These are phyloP conservation scores for Soucietia sequanensis DNA, from an alignment of 805 yeast genomes.

Conservation along the genomic window DNA sequence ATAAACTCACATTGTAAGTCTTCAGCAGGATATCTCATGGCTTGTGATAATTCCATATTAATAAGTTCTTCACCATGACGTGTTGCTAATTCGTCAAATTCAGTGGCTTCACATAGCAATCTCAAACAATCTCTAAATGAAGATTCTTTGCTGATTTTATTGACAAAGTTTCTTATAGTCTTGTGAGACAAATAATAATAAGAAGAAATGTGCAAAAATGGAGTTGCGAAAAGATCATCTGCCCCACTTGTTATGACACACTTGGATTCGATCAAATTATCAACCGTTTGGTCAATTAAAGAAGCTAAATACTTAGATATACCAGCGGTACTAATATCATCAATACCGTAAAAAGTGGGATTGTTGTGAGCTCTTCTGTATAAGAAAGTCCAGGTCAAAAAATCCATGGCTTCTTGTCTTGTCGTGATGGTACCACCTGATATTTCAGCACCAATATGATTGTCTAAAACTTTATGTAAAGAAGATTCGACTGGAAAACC, in stretches of 20 bases:
- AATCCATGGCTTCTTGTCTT: constrained; percentile 70
- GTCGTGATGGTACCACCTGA: constrained; percentile 64
- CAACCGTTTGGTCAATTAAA: constrained; percentile 67
- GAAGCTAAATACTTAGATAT: constrained; percentile 56
- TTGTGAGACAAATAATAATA: constrained; percentile 91
- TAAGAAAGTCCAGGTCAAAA: constrained; percentile 73
- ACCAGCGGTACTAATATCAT: constrained; percentile 56
- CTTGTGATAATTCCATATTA: constrained; percentile 78
- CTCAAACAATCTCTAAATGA: constrained; percentile 63
- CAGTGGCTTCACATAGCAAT: constrained; percentile 62
- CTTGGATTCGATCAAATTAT: constrained; percentile 65
- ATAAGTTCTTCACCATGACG: constrained; percentile 89
- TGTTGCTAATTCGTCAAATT: constrained; percentile 85
- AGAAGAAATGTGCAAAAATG: constrained; percentile 80
- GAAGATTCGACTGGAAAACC: constrained; percentile 86
- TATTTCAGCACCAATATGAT: constrained; percentile 81
- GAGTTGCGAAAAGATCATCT: constrained; percentile 62
- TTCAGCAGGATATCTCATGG: constrained; percentile 61
- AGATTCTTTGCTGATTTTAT: constrained; percentile 45
- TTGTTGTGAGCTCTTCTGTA: constrained; percentile 73
- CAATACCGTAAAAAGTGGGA: constrained; percentile 75
- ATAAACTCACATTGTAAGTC: constrained; percentile 59
- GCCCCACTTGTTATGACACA: constrained; percentile 58
- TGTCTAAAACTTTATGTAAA: constrained; percentile 70
- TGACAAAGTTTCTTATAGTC: constrained; percentile 71